A percentile compares a stretch with the other conserved stretches of the same genome.
Evolutionary conservation across 768 basidiomycete species (phyloP).

Genomic region (Tephrocybe sp.): DNA sequence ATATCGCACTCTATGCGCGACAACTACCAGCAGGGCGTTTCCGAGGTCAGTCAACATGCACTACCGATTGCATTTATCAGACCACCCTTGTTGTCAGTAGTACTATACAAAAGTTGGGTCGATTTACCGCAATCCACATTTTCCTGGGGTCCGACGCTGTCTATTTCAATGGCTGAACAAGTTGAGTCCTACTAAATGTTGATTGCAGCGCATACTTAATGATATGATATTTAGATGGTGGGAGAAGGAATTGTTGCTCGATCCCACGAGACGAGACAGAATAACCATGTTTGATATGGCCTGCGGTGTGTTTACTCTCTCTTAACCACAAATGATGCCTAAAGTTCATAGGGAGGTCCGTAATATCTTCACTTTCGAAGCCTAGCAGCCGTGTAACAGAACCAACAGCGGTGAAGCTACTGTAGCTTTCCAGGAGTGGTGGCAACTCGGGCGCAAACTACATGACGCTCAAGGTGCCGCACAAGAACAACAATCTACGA

Average conservation of each 20-base stretch:
- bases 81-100: slow-evolving; percentile 28
- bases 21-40: slow-evolving; percentile 52
- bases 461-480: slow-evolving; percentile 6
- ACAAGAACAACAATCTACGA: slow-evolving; percentile 9
- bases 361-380: background rate
- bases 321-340: slow-evolving; percentile 1
- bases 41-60: slow-evolving; percentile 45
- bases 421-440: slow-evolving; percentile 61
- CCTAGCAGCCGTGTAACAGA: background rate
- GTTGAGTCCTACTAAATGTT: slow-evolving; percentile 25
- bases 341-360: slow-evolving; percentile 37
- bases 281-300: slow-evolving; percentile 61
- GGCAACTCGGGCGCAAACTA: slow-evolving; percentile 35
- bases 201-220: background rate
- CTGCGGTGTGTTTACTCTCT: slow-evolving; percentile 39
- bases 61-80: no score
- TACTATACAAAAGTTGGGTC: slow-evolving; percentile 66
- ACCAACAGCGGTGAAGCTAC: slow-evolving; percentile 62
- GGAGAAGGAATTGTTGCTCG: slow-evolving; percentile 29
- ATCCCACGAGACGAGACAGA: slow-evolving; percentile 14
- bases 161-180: slow-evolving; percentile 53
- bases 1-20: slow-evolving; percentile 37
- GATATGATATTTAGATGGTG: slow-evolving; percentile 30
- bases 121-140: slow-evolving; percentile 74
- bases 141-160: slow-evolving; percentile 59